Evolutionary conservation across 805 yeast genomes (phyloP), one percentile per base, ranked within the genome.

Genomic region (Wickerhamomyces silvicola): DNA sequence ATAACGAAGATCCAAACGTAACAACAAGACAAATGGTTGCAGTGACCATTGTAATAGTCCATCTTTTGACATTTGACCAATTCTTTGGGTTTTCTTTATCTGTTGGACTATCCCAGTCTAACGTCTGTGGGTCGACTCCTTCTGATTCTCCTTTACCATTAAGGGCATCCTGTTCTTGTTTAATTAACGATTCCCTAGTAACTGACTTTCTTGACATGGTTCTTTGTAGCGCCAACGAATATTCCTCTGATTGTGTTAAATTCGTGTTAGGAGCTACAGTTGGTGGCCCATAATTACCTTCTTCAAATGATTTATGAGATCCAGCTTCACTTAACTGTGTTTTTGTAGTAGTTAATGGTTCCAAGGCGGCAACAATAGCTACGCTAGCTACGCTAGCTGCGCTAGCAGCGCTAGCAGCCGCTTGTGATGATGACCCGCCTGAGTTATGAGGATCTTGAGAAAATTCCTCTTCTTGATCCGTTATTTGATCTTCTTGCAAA

Each of bases 1-100:
- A 82, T 33, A 81, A 61, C 0, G 90, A 81, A 0, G 88, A 78
- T 16, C 92, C 90, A 52, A 82, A 68, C 0, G 87, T 74, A 20
- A 80, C 80, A 21, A 75, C 81, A 22, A 81, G 63, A 63, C 88
- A 81, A 29, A 75, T 60, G 15, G 62, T 37, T 3, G 87, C 86
- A 10, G 78, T 72, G 5, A 74, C 66, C 74, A 76, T 69, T 2
- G 88, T 80, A 35, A 72, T 59, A 24, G 53, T 50, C 87, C 88
- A 80, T 56, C 70, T 77, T 50, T 69, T 76, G 70, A 70, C 60
- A 4, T 31, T 17, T 4, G 83, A 68, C 87, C 87, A 81, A 50
- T 80, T 81, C 37, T 64, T 65, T 9, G 90, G 90, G 49, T 79
- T 73, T 18, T 51, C 83, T 30, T 62, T 64, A 50, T 81, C 88